Conservation (phyloP, 768 basidiomycete genomes). For the Cystobasidium ongulense region DNA sequence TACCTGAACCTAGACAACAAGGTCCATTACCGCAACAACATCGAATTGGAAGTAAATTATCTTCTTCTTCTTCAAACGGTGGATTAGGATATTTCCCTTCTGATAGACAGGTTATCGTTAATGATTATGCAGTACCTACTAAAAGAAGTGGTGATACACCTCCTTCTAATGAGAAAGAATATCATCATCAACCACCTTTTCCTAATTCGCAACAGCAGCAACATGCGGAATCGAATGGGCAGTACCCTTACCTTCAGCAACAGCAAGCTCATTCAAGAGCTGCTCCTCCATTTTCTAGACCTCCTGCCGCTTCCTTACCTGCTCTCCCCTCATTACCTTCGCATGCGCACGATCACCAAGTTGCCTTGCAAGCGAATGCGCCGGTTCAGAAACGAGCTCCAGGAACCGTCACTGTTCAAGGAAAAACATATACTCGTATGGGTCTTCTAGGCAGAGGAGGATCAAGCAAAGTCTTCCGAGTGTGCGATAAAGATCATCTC, state of each 20-base stretch:
- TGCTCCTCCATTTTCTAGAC: conserved; percentile 28
- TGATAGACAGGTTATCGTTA: conserved; percentile 25
- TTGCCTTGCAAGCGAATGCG: conserved; percentile 7
- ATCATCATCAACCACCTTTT: not conserved
- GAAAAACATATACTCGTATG: conserved; percentile 38
- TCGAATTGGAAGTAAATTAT: not conserved
- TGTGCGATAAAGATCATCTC: conserved; percentile 65
- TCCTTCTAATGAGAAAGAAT: conserved; percentile 1
- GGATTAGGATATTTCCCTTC: not conserved
- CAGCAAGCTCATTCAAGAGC: not conserved
- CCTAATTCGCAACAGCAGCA: not conserved
- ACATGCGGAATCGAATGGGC: not conserved
- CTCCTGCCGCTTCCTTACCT: conserved; percentile 10
- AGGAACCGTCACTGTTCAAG: conserved; percentile 36
- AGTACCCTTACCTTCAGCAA: not conserved
- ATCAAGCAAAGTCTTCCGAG: conserved; percentile 88
- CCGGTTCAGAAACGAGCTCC: conserved; percentile 7
- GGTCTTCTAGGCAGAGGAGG: conserved; percentile 75
- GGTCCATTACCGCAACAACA: conserved; percentile 15
- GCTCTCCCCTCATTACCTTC: not conserved
- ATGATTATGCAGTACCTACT: conserved; percentile 28
- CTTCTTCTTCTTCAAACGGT: conserved; percentile 24
- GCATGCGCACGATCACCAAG: conserved; percentile 3
- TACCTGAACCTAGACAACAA: conserved; percentile 6
- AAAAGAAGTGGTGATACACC: conserved; percentile 24